These are phyloP conservation scores for Penicillium paradoxum DNA, from an alignment of 495 filamentous ascomycete species.

Conservation along the genomic window DNA sequence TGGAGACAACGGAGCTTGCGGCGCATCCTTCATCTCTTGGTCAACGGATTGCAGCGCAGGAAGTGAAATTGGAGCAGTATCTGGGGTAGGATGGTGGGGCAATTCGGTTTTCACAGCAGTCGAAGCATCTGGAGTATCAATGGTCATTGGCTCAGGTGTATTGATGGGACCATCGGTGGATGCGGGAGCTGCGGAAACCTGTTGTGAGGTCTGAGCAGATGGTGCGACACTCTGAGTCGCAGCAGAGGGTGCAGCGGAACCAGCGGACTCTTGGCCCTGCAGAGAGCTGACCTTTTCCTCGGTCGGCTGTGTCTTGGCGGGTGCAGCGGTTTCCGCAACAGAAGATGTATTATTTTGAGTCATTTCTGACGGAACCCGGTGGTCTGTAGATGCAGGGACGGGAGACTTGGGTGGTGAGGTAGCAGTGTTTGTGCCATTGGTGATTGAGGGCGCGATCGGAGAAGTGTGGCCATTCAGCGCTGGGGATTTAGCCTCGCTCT, in stretches of 20 bases:
- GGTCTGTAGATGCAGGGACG: constrained; percentile 10
- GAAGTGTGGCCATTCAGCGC: constrained; percentile 31
- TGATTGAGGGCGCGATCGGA: constrained; percentile 13
- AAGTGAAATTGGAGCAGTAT: constrained; percentile 5
- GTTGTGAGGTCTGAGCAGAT: not conserved
- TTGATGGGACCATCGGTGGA: constrained; percentile 9
- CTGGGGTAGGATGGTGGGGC: constrained; percentile 32
- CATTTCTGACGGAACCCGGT: constrained; percentile 6
- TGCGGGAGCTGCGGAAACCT: not conserved
- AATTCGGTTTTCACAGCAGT: constrained; percentile 27
- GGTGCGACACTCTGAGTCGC: not conserved
- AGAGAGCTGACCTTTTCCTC: not conserved
- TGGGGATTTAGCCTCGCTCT: constrained; percentile 14
- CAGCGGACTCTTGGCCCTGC: not conserved
- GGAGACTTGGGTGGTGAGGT: constrained; percentile 36
- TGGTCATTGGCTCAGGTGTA: constrained; percentile 14
- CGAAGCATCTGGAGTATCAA: constrained; percentile 13
- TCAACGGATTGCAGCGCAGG: constrained; percentile 26
- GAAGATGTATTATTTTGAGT: not conserved
- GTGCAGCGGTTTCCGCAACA: constrained; percentile 3
- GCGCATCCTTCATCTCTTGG: constrained; percentile 38
- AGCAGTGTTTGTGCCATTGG: constrained; percentile 30
- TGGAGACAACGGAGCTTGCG: constrained; percentile 37
- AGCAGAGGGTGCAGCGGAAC: not conserved
- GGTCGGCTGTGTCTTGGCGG: constrained; percentile 10